Evolutionary conservation across 306 rosid genomes (phyloP).

Genomic region (Cucumis cinereus): DNA sequence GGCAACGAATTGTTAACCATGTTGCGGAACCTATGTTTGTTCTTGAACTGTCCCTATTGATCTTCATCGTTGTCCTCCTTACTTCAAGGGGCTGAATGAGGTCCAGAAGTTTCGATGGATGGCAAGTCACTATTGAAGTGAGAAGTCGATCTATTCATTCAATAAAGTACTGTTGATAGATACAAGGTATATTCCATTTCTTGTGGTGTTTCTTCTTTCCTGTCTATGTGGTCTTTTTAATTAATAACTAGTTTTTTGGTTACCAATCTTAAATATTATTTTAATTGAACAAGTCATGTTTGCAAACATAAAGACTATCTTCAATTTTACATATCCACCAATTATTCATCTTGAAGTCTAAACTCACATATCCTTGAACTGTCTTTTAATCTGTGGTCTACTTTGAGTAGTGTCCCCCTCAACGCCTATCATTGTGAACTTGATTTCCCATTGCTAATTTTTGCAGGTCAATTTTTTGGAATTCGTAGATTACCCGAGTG

Average conservation of each 20-base stretch:
- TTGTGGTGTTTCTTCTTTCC: background rate
- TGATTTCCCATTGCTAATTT: background rate
- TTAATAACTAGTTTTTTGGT: background rate
- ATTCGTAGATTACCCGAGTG: background rate
- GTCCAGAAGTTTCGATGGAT: background rate
- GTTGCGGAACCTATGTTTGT: constrained; percentile 18
- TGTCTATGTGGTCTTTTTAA: background rate
- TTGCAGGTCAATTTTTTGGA: background rate
- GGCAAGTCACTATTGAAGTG: background rate
- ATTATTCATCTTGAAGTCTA: background rate
- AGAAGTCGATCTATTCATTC: background rate
- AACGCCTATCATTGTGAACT: background rate
- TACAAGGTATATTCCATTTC: constrained; percentile 12
- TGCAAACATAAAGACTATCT: background rate
- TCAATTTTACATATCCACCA: background rate
- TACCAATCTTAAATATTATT: background rate
- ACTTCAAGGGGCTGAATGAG: constrained; percentile 22
- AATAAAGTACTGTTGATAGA: background rate
- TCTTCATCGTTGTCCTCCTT: constrained; percentile 28
- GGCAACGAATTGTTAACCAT: constrained; percentile 24
- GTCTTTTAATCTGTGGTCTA: background rate
- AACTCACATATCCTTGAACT: background rate
- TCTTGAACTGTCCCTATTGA: constrained; percentile 28
- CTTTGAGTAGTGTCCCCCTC: no score
- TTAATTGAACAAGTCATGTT: background rate